These are phyloP conservation scores for Tuber borchii DNA, from an alignment of 495 filamentous ascomycete genomes.

Conservation along the genomic window DNA sequence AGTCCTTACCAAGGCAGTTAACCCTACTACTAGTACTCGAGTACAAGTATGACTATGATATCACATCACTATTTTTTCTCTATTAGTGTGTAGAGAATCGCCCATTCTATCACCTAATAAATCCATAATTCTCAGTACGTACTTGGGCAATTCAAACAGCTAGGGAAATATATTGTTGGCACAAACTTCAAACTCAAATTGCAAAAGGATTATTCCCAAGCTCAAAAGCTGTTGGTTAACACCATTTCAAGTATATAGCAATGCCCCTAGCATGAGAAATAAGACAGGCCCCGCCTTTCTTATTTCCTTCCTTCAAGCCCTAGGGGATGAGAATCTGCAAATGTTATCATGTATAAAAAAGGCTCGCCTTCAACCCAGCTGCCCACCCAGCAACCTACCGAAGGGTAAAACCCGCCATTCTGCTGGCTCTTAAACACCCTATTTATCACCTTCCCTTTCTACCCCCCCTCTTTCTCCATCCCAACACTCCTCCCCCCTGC, in stretches of 20 bases:
- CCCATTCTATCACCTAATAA: too few species aligned
- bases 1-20: too few species aligned
- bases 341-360: neutral
- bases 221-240: neutral
- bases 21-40: too few species aligned
- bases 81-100: too few species aligned
- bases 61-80: too few species aligned
- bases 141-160: neutral
- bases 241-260: neutral
- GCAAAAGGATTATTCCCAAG: neutral
- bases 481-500: too few species aligned
- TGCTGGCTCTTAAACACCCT: neutral
- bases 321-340: neutral
- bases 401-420: neutral
- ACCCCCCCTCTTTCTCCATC: neutral
- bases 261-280: neutral
- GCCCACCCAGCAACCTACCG: neutral
- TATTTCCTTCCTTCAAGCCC: neutral
- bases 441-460: neutral
- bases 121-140: neutral
- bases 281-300: too few species aligned
- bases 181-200: neutral
- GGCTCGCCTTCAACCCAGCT: too few species aligned
- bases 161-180: neutral
- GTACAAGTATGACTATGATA: too few species aligned